These are phyloP conservation scores for Magnusiomyces suaveolens DNA, from an alignment of 1,139 yeast genomes.

Conservation along the genomic window DNA sequence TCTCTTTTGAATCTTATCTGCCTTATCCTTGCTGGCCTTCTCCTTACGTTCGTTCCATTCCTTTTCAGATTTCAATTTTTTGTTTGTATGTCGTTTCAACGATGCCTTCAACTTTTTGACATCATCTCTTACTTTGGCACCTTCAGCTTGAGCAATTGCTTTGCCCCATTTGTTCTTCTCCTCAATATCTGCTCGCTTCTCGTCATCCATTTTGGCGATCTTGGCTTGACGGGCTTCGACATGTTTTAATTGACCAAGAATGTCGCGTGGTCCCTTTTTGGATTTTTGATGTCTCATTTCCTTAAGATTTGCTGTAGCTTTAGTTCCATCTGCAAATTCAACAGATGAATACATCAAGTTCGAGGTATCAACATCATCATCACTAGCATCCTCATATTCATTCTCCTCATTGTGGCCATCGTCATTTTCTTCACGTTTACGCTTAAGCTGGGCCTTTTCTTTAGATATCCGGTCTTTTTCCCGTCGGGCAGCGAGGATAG, in stretches of 20 bases:
- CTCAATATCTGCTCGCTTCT: constrained; percentile 48
- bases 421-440: constrained; percentile 16
- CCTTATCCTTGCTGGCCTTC: constrained; percentile 62
- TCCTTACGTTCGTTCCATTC: constrained; percentile 83
- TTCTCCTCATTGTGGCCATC: constrained; percentile 5
- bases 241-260: constrained; percentile 70
- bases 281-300: constrained; percentile 50
- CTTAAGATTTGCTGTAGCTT: constrained; percentile 67
- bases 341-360: constrained; percentile 65
- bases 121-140: constrained; percentile 77
- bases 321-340: constrained; percentile 70
- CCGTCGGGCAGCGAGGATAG: constrained; percentile 34
- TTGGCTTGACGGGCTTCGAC: constrained; percentile 66
- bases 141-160: constrained; percentile 81
- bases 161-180: constrained; percentile 80
- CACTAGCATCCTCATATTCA: constrained; percentile 12
- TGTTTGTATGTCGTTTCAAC: constrained; percentile 67
- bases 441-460: constrained; percentile 35
- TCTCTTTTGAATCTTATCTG: constrained; percentile 69
- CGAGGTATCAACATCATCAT: constrained; percentile 28
- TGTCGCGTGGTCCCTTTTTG: constrained; percentile 80
- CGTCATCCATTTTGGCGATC: constrained; percentile 50
- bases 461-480: constrained; percentile 36
- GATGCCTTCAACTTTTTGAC: constrained; percentile 82
- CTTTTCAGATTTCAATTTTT: constrained; percentile 68